Evolutionary conservation across 2,329 filamentous ascomycete genomes (phyloP), one percentile per base, ranked within the genome.

Genomic region (Tolypocladium amazonense): DNA sequence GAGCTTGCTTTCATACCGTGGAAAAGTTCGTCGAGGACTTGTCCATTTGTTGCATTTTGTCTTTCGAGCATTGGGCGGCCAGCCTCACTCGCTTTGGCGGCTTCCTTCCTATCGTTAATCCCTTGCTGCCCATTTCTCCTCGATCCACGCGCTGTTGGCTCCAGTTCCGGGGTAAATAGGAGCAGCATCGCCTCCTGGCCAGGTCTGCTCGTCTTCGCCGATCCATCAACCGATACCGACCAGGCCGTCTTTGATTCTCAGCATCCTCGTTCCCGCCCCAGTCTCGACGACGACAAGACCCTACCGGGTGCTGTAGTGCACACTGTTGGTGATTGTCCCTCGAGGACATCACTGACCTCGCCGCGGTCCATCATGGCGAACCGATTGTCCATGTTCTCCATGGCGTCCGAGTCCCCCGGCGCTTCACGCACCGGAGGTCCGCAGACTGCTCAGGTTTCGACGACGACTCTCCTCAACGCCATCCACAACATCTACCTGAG

Each of bases 391-490:
- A 85, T 87, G 80, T 88, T 87, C 70, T 88, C 86, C 65, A 78
- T 85, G 70, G 79, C 78, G 66, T 87, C 85, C 65, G 84, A 88
- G 64, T 85, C 86, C 55, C 76, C 83, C 62, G 81, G 81, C 56
- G 80, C 80, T 50, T 75, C 77, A 63, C 80, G 83, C 66, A 80
- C 78, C 64, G 79, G 82, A 39, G 85, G 85, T 59, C 86, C 88
- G 68, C 84, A 90, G 68, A 81, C 89, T 12, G 78, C 87, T 54
- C 92, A 96, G 71, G 87, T 97, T 59, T 96, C 93, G 8, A 96
- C 93, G 2, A 96, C 92, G 1, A 96, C 92, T 0, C 83, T 97
- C 55, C 83, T 99, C 59, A 97, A 97, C 75, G 85, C 90, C 59
- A 82, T 97, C 54, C 94, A 99, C 76, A 92, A 90, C 67, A 88